Evolutionary conservation across 371 early-diverging fungal genomes (phyloP).

Genomic region (Rhizopus microsporus): DNA sequence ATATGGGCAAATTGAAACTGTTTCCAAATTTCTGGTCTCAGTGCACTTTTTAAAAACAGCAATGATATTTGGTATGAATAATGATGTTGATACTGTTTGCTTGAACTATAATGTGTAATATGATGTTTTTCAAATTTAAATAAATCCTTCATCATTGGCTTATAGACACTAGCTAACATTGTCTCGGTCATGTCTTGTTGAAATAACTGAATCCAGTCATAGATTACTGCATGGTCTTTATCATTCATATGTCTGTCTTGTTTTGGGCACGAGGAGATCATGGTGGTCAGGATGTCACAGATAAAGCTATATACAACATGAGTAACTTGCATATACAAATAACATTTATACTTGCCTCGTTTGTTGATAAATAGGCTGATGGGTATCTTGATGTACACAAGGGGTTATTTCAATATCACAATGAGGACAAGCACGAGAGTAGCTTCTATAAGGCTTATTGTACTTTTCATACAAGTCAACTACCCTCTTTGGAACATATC

Average conservation of each 20-base stretch:
- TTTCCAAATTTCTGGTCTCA: conserved; percentile 59
- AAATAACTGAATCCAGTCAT: conserved; percentile 22
- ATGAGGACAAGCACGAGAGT: conserved; percentile 48
- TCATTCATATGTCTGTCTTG: conserved; percentile 19
- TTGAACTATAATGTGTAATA: neutral
- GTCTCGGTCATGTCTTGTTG: conserved; percentile 20
- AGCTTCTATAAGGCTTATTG: conserved; percentile 59
- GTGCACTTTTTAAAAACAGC: conserved; percentile 9
- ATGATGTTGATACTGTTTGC: neutral
- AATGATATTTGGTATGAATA: conserved; percentile 22
- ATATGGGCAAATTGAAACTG: conserved; percentile 66
- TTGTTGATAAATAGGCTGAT: neutral
- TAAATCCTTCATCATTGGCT: conserved; percentile 21
- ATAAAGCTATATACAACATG: conserved; percentile 4
- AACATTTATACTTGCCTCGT: neutral
- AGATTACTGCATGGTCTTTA: conserved; percentile 21
- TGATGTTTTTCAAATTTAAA: conserved; percentile 23
- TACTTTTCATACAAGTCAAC: conserved; percentile 48
- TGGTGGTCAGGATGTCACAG: conserved; percentile 17
- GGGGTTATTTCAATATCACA: conserved; percentile 50
- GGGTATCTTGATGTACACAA: conserved; percentile 11
- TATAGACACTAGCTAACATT: conserved; percentile 10
- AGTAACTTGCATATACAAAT: neutral
- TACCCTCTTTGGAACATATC: conserved; percentile 26
- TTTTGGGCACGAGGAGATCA: conserved; percentile 16